Base-by-base conservation (phyloP, 2,329 filamentous ascomycete species). In the Orbilia quercus region DNA sequence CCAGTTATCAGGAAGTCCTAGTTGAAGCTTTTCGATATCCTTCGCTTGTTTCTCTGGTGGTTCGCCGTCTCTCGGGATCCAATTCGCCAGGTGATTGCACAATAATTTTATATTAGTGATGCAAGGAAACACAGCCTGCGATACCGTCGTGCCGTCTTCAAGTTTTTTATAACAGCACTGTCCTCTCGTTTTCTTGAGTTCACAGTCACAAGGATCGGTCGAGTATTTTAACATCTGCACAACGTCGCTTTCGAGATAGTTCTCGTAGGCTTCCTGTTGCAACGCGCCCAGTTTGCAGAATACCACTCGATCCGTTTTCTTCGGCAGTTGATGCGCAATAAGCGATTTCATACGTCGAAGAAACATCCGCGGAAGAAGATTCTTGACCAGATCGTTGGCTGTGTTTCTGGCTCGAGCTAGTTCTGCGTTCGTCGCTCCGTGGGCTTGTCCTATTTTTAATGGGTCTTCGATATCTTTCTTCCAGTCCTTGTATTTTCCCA, bases 221-320 rank as follows among this genome's bases (percentile, higher is more conserved):
- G 90, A 87, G 1, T 82, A 82, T 50, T 88, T 89, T 75, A 99
- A 89, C 48, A 87, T 84, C 0, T 87, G 82, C 1, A 95, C 86
- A 6, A 90, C 85, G 1, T 89, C 86, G 72, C 90, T 90, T 12
- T 87, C 85, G n/a, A 96, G 82, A 62, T 95, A 90, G 38, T 89
- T 90, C 76, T 92, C 86, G 79, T 99, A 99, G 0, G 93, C 94
- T 31, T 89, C 85, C 11, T 86, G 85, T 80, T 99, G 95, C 0
- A 89, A 86, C 2, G 90, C 86, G 0, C 93, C 96, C 18, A 99
- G 84, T 1, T 92, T 92, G 77, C 95, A 99, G 79, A 99, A 99
- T 2, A 98, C 92, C 0, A 98, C 93, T 62, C 90, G 88, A 79
- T 99, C 95, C 34, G 87, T 93, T 84, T 99, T 99, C 81, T 92